Evolutionary conservation across 2,329 filamentous ascomycete species (phyloP).

Genomic region (Fusarium oxysporum): DNA sequence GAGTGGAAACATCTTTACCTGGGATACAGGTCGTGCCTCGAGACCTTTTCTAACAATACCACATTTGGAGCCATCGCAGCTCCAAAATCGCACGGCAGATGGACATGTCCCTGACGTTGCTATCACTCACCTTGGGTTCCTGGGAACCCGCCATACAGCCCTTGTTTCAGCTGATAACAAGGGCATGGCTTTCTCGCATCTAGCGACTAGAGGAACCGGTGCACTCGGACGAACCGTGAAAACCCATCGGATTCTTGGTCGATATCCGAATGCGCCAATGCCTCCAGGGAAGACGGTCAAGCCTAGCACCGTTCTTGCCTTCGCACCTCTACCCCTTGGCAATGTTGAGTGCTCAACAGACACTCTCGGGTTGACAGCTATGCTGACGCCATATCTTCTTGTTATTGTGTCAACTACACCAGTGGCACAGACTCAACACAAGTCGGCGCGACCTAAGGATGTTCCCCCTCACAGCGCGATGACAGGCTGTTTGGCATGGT

Average conservation of each 20-base stretch:
- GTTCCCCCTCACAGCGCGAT: conserved; percentile 89
- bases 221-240: conserved; percentile 87
- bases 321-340: conserved; percentile 90
- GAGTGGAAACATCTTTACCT: conserved; percentile 93
- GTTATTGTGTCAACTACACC: conserved; percentile 98
- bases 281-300: conserved; percentile 77
- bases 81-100: conserved; percentile 76
- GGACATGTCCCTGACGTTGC: conserved; percentile 84
- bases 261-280: conserved; percentile 82
- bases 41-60: conserved; percentile 90
- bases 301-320: conserved; percentile 93
- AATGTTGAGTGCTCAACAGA: conserved; percentile 93
- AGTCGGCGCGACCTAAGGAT: conserved; percentile 90
- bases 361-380: conserved; percentile 88
- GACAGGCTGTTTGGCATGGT: conserved; percentile 96
- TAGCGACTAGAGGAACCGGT: conserved; percentile 91
- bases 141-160: conserved; percentile 93
- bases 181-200: conserved; percentile 98
- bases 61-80: conserved; percentile 74
- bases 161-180: conserved; percentile 93
- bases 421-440: conserved; percentile 95
- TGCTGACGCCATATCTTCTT: conserved; percentile 93
- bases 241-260: conserved; percentile 88
- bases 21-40: conserved; percentile 87
- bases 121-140: conserved; percentile 91